Evolutionary conservation across 179 eudicot species (phyloP).

Genomic region (Drosera spatulata): DNA sequence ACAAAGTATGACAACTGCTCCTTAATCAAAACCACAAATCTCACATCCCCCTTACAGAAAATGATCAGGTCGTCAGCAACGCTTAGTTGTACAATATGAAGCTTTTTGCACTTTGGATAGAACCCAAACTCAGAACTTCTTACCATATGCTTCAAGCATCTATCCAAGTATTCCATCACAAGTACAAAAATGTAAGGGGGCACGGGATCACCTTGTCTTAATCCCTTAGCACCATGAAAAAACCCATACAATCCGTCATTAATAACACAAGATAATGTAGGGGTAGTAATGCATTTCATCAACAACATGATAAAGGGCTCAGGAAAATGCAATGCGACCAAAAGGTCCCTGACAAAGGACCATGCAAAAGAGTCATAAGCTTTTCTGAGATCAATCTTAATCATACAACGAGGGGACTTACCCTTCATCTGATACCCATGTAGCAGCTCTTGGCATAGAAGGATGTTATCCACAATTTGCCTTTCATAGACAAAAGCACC

Average conservation of each 20-base stretch:
- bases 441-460: not conserved
- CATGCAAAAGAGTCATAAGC: not conserved
- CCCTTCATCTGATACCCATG: not conserved
- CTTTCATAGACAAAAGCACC: not conserved
- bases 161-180: conserved; percentile 1
- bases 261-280: not conserved
- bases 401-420: not conserved
- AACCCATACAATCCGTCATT: not conserved
- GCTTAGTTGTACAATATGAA: not conserved
- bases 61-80: not conserved
- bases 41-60: not conserved
- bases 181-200: not conserved
- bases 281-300: not conserved
- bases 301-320: no score
- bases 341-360: not conserved
- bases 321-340: not conserved
- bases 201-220: not conserved
- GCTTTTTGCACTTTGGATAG: not conserved
- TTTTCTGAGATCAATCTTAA: not conserved
- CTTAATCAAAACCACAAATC: not conserved
- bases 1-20: not conserved
- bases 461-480: not conserved
- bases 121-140: not conserved
- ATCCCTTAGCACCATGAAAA: not conserved
- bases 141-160: not conserved